Evolutionary conservation across 768 basidiomycete genomes (phyloP), one percentile per base, ranked within the genome.

Genomic region (Mrakia gelida): DNA sequence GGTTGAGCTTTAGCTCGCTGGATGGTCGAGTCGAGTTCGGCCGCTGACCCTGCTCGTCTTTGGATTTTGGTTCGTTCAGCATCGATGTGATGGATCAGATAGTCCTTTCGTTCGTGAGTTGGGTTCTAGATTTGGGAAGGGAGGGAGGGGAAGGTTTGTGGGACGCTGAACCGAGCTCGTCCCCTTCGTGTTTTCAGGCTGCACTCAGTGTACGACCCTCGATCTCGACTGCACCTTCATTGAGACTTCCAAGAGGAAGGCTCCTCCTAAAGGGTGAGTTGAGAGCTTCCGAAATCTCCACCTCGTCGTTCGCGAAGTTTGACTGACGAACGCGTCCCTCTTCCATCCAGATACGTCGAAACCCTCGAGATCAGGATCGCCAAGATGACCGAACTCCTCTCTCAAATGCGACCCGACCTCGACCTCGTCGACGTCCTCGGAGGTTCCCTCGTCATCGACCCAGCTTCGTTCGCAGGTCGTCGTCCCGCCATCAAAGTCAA

Each of bases 301-400:
- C 28, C 26, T 65, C 63, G 63, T 61, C 30, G 9, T 30, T 23
- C 65, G 21, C 16, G 13, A 32, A 4, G 63, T 18, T 32, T 38
- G 28, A 34, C 63, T 28, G 34, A n/a, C 63, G 5, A 32, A n/a
- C 28, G 23, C 28, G 28, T 18, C 34, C 18, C 63, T 16, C 30
- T 32, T 65, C 63, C 16, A n/a, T n/a, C 18, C 34, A 68, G 65
- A 13, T 68, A 68, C 65, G 65, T 68, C 65, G 65, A 68, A 26
- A 38, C 65, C 23, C 65, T 68, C 34, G 65, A 68, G 65, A 38
- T 21, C 21, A 13, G 65, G 23, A 16, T 68, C 2, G 65, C 32
- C 16, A 68, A 23, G 15, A 16, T 68, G 65, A 68, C 38, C 16
- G 38, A 38, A 13, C 32, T 68, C 21, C 32, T 68, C 65, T 23